These are phyloP conservation scores for Anisogramma anomala DNA, from an alignment of 2,329 filamentous ascomycete species.

Conservation along the genomic window DNA sequence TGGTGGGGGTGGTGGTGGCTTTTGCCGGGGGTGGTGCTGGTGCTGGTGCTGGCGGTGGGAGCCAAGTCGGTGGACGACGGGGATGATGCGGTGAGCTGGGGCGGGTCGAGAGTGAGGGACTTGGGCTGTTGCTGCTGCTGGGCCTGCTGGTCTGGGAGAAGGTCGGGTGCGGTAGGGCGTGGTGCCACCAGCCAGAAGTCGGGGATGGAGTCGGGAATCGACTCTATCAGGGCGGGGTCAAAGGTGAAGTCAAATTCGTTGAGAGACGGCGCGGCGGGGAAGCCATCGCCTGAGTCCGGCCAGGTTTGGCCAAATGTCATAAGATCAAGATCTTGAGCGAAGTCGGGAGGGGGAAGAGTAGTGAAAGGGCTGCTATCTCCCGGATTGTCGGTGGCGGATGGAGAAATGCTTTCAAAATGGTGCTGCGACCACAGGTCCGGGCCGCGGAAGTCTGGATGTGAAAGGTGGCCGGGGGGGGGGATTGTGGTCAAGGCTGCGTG, in stretches of 20 bases:
- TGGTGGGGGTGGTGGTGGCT: conserved; percentile 1
- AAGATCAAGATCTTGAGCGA: conserved; percentile 10
- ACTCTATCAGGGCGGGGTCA: conserved; percentile 13
- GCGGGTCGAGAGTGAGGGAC: conserved; percentile 5
- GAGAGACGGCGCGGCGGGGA: conserved; percentile 3
- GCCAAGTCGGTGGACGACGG: background rate
- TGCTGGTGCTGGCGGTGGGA: background rate
- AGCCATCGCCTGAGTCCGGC: conserved; percentile 6
- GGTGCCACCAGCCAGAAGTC: conserved; percentile 13
- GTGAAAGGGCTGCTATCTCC: background rate
- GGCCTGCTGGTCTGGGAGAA: background rate
- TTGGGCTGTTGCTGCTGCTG: conserved; percentile 1
- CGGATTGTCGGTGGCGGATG: background rate
- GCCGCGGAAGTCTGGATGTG: conserved; percentile 5
- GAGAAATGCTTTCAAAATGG: background rate
- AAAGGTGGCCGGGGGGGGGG: background rate
- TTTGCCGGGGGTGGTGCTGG: background rate
- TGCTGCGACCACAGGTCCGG: conserved; percentile 7
- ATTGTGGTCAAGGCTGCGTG: background rate
- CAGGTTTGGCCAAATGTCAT: conserved; percentile 12
- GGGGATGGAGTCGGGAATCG: conserved; percentile 12
- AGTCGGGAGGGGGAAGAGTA: background rate
- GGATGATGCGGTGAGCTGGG: background rate
- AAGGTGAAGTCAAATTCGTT: conserved; percentile 11
- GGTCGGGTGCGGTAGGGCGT: conserved; percentile 1